Base-by-base conservation (phyloP, 2,329 filamentous ascomycete genomes). In the Aschersonia sp. region DNA sequence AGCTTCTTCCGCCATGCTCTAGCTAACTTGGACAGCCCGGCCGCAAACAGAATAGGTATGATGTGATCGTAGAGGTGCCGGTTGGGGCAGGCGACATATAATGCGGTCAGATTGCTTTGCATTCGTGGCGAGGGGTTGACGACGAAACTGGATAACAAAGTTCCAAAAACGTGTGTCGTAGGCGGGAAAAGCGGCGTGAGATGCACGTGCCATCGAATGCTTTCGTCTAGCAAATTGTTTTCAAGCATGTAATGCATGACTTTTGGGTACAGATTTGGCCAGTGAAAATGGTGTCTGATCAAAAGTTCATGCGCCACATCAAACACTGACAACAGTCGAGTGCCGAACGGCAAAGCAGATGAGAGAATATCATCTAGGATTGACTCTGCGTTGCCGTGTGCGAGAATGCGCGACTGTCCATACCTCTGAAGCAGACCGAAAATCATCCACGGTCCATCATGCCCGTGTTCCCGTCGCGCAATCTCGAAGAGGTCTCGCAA, bases 231-330 rank as follows among this genome's bases (percentile, higher is more conserved):
- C 43, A 67, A 59, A 31, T 58, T 60, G 30, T 62, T 63, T 1
- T 57, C 59, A 4, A 78, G 59, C 44, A 70, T 68, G 51, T 63
- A 61, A 28, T 65, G 59, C 20, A 79, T 54, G 9, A 71, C 54
- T n/a, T 62, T 70, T n/a, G 59, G 57, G 52, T 78, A 77, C 2
- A 77, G 56, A 9, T 65, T 56, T 2, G 75, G 74, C 75, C 74
- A 78, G 41, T 57, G 58, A 9, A 66, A 65, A 31, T 57, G 53
- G 45, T 68, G 60, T 2, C 61, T 51, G 3, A 60, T 55, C 31
- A 59, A 56, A 48, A 78, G 66, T 58, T 55, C 45, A 38, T 56
- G 50, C 4, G 58, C 61, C 30, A 56, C 51, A n/a, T 49, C 44
- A 46, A 62, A 54, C 40, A 65, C 49, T 29, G 53, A 44, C 7